Evolutionary conservation across 139 green algal genomes (phyloP).

Genomic region (Chara braunii): DNA sequence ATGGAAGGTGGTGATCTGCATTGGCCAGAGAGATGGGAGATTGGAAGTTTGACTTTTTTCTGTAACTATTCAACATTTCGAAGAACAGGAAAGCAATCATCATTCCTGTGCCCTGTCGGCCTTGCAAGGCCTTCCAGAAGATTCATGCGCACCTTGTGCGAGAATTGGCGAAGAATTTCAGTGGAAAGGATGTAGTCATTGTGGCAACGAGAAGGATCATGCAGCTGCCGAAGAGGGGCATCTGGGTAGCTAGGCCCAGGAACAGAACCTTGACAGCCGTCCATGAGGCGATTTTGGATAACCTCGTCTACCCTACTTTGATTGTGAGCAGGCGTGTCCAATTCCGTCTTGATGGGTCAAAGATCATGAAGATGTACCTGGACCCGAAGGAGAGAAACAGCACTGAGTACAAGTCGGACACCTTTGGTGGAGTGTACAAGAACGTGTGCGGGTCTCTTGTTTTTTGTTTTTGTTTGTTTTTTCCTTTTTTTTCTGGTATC

Average conservation of each 20-base stretch:
- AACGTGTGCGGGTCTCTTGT: slow-evolving; percentile 89
- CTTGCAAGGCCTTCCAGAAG: slow-evolving; percentile 93
- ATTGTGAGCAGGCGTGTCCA: slow-evolving; percentile 96
- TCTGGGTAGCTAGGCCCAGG: slow-evolving; percentile 63
- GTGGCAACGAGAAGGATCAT: slow-evolving; percentile 91
- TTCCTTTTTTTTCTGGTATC: too few species aligned
- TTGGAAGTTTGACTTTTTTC: too few species aligned
- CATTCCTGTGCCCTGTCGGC: slow-evolving; percentile 86
- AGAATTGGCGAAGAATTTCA: slow-evolving; percentile 99
- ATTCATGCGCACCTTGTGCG: too few species aligned
- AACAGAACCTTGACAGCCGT: slow-evolving; percentile 91
- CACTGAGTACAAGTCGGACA: slow-evolving; percentile 95
- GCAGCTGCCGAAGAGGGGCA: slow-evolving; percentile 60
- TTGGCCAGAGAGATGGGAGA: too few species aligned
- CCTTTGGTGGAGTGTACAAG: slow-evolving; percentile 93
- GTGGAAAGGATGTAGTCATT: slow-evolving; percentile 82
- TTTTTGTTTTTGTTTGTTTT: too few species aligned
- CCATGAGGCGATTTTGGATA: slow-evolving; percentile 81
- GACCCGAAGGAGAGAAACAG: slow-evolving; percentile 89
- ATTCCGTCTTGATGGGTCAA: slow-evolving; percentile 86
- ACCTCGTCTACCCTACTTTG: slow-evolving; percentile 97
- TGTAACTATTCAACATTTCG: too few species aligned
- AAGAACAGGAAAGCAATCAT: slow-evolving; percentile 81
- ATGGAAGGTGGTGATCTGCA: too few species aligned
- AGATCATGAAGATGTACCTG: slow-evolving; percentile 51